Conservation (phyloP, 73 alveolate genomes). For the Paramecium octaurelia region DNA sequence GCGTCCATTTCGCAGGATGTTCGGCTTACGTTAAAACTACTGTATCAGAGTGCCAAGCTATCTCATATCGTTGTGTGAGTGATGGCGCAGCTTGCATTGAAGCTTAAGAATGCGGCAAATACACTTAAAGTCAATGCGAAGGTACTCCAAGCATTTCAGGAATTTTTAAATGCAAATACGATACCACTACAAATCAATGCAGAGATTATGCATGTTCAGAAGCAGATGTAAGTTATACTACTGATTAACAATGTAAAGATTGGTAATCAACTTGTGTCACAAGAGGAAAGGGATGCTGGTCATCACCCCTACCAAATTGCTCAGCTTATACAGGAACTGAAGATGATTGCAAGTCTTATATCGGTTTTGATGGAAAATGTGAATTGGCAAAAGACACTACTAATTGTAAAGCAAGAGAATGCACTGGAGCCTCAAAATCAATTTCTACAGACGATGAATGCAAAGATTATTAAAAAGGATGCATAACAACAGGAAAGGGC, state of each 20-base stretch:
- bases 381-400: neutral
- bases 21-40: slow-evolving; percentile 37
- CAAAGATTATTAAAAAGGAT: neutral
- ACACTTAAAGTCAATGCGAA: neutral
- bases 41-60: neutral
- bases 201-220: slow-evolving; percentile 17
- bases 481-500: slow-evolving; percentile 21
- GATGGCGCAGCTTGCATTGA: slow-evolving; percentile 19
- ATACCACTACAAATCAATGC: neutral
- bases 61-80: neutral
- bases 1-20: slow-evolving; percentile 17
- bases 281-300: slow-evolving; percentile 35
- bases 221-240: neutral
- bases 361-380: slow-evolving; percentile 8
- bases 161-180: neutral
- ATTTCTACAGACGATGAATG: neutral
- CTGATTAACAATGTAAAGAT: neutral
- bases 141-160: slow-evolving; percentile 17
- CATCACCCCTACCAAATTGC: neutral
- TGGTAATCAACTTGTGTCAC: slow-evolving; percentile 15
- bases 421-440: neutral
- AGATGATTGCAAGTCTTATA: neutral
- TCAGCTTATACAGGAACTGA: neutral
- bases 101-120: neutral
- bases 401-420: slow-evolving; percentile 25